Evolutionary conservation across 257 asterid genomes (phyloP), one percentile per base, ranked within the genome.

Genomic region (Linaria vulgaris): DNA sequence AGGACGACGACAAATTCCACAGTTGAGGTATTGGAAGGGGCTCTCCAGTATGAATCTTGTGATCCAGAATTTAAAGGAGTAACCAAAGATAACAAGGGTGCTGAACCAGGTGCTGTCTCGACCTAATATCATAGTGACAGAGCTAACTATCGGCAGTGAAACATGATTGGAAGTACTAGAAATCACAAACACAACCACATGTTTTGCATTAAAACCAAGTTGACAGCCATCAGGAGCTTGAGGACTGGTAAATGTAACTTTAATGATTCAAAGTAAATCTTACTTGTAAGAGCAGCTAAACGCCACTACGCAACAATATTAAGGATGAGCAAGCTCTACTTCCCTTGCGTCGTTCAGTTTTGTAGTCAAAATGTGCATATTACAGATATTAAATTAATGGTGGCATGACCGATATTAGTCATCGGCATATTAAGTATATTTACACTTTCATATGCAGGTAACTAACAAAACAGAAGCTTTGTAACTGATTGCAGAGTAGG

Each of bases 1-100:
- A 92, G 99, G 59, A 80, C 97, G 69, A 90, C 81, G 56, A 78
- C 94, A 77, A 89, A 79, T 63, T 92, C 99, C 76, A 81, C 88
- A 17, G 96, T 76, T 12, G 99, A 77, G 69, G 71, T 72, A 78
- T 76, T 81, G 10, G 90, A 60, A 9, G 97, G 94, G 78, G 99
- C 96, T 83, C 77, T 87, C 99, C 99, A 92, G 64, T 83, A 87
- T 58, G 88, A 85, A 61, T 83, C 91, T 59, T 59, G 83, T 56
- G 87, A 74, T 63, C 86, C 95, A 56, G 80, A 78, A 78, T 74
- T 71, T 78, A 89, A 66, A 48, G 97, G 96, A 56, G 94, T 78
- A 70, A 92, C 76, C 85, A 92, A 81, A 1, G 97, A 92, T 67
- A 78, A 54, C 54, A 78, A 83, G 23, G 99, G 95, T 47, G 91